Percentiles rank a stretch among this genome's conserved stretches.
phyloP scores from a whole-genome alignment of 768 basidiomycete genomes.

The Tricholoma saponaceum region DNA sequence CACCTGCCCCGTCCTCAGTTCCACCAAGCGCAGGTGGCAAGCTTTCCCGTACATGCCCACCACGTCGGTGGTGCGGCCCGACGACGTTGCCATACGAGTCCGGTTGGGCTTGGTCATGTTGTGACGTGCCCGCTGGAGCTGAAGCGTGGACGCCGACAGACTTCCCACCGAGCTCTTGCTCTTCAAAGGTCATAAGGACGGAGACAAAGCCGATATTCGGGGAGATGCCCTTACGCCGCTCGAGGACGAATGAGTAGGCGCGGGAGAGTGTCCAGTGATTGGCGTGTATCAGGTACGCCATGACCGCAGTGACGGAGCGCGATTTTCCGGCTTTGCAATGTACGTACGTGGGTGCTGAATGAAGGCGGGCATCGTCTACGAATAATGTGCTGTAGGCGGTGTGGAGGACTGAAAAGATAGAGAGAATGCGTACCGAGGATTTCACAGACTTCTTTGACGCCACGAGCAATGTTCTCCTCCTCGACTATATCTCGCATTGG shows the following conservation, averaged over 20 bases:
- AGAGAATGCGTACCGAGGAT: constrained; percentile 64
- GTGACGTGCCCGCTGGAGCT: constrained; percentile 17
- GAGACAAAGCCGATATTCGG: constrained; percentile 98
- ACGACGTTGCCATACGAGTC: constrained; percentile 41
- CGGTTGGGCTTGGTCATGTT: constrained; percentile 22
- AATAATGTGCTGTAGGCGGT: neutral
- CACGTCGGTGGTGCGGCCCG: constrained; percentile 40
- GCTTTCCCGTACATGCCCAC: constrained; percentile 70
- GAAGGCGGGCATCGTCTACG: constrained; percentile 86
- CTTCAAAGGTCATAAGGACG: constrained; percentile 96
- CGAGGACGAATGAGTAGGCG: constrained; percentile 89
- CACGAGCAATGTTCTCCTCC: constrained; percentile 80
- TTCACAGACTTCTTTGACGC: constrained; percentile 81
- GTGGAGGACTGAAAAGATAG: neutral
- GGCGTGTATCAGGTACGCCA: constrained; percentile 96
- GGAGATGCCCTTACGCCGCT: constrained; percentile 90
- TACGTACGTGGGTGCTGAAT: constrained; percentile 87
- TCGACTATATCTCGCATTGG: constrained; percentile 96
- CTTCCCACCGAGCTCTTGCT: constrained; percentile 80
- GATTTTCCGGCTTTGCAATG: constrained; percentile 97
- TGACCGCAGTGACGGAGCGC: constrained; percentile 92
- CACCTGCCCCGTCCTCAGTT: constrained; percentile 24
- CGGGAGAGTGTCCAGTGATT: constrained; percentile 94
- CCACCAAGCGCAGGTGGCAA: constrained; percentile 46
- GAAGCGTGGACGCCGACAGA: constrained; percentile 59